A percentile compares a stretch with the other conserved stretches of the same genome.
Evolutionary conservation across 345 rosid species (phyloP).

Genomic region (Corymbia maculata): DNA sequence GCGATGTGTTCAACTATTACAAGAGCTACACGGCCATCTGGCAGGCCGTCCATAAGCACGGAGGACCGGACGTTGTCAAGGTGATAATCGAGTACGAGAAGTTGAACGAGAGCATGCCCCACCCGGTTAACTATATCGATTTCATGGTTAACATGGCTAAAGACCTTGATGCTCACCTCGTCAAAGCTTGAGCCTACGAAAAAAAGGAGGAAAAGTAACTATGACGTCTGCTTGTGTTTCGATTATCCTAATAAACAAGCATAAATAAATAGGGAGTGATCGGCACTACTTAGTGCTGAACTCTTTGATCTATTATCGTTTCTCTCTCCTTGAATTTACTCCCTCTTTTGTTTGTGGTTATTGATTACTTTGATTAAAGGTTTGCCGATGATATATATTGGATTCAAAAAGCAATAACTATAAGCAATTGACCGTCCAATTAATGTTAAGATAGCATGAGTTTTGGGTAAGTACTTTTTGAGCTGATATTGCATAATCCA

Average conservation of each 20-base stretch:
- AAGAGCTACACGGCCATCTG: not conserved
- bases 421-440: not conserved
- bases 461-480: not conserved
- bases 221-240: not conserved
- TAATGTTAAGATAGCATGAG: not conserved
- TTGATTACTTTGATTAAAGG: not conserved
- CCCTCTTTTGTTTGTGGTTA: not conserved
- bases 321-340: not conserved
- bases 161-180: not conserved
- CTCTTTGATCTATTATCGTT: not conserved
- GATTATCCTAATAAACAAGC: not conserved
- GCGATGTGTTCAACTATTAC: not conserved
- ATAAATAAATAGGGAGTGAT: not conserved
- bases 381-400: not conserved
- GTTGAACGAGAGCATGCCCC: not conserved
- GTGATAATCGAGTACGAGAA: conserved; percentile 12
- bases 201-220: not conserved
- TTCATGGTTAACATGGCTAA: not conserved
- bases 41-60: not conserved
- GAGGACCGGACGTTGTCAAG: not conserved
- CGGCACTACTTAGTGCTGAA: not conserved
- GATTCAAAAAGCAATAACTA: not conserved
- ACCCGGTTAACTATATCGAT: conserved; percentile 4
- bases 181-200: not conserved
- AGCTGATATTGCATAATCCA: not conserved